Conservation (phyloP, 2,329 filamentous ascomycete genomes). For the Ambrosiella beaveri region DNA sequence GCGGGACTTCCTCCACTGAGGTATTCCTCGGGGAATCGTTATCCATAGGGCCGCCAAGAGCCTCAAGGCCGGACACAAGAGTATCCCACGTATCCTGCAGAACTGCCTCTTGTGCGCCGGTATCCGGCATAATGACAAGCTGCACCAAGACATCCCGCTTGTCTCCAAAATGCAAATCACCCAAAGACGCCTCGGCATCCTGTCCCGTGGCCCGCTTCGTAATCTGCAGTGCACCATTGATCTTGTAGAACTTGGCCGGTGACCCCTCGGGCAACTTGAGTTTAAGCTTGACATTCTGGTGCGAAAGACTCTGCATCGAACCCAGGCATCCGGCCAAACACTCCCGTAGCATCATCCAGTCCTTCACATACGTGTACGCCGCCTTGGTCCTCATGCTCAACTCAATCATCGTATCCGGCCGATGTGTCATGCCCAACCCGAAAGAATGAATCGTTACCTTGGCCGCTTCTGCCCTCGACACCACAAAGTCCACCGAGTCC, state of each 20-base stretch:
- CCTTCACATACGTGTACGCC: constrained; percentile 95
- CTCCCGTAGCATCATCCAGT: constrained; percentile 99
- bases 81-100: constrained; percentile 95
- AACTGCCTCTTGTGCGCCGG: constrained; percentile 60
- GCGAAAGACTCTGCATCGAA: constrained; percentile 82
- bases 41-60: constrained; percentile 73
- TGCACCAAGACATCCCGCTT: constrained; percentile 89
- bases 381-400: constrained; percentile 89
- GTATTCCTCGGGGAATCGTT: constrained; percentile 66
- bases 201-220: constrained; percentile 90
- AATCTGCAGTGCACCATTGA: constrained; percentile 87
- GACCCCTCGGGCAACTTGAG: constrained; percentile 88
- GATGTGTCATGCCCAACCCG: constrained; percentile 88
- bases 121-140: constrained; percentile 80
- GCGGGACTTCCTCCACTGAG: constrained; percentile 83
- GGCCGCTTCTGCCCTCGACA: constrained; percentile 87
- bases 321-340: constrained; percentile 88
- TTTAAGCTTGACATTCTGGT: constrained; percentile 94
- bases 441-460: constrained; percentile 97
- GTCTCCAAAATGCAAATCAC: constrained; percentile 86
- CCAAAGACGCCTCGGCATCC: constrained; percentile 81
- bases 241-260: constrained; percentile 95
- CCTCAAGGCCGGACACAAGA: constrained; percentile 87
- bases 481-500: constrained; percentile 94
- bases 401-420: constrained; percentile 97